Evolutionary conservation across 805 yeast genomes (phyloP).

Genomic region (Metschnikowia kofuensis): DNA sequence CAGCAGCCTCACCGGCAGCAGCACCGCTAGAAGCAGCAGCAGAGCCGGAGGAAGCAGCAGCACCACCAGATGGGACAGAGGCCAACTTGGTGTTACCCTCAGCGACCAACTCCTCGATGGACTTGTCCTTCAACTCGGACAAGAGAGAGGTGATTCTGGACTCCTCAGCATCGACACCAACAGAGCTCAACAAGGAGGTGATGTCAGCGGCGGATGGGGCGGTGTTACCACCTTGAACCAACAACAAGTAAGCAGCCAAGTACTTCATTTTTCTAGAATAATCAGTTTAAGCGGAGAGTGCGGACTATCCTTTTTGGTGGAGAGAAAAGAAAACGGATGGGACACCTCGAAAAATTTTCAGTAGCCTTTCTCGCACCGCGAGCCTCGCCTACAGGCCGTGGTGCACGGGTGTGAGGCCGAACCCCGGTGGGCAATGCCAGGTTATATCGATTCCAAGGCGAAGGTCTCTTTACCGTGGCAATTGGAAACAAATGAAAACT

Average conservation of each 20-base stretch:
- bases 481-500: too few relatives aligned
- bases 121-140: conserved; percentile 89
- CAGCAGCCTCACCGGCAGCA: conserved; percentile 72
- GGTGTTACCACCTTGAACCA: conserved; percentile 95
- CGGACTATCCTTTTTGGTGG: conserved; percentile 75
- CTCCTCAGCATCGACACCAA: conserved; percentile 94
- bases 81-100: conserved; percentile 96
- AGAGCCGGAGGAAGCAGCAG: conserved; percentile 78
- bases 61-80: conserved; percentile 97
- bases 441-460: too few relatives aligned
- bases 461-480: too few relatives aligned
- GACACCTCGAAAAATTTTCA: conserved; percentile 8
- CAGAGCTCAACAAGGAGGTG: conserved; percentile 84
- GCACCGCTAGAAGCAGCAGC: conserved; percentile 65
- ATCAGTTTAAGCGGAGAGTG: conserved; percentile 71
- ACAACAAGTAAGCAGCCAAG: conserved; percentile 98
- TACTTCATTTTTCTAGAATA: conserved; percentile 83
- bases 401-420: conserved; percentile 13
- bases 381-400: neutral
- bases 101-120: conserved; percentile 83
- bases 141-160: conserved; percentile 78
- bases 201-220: conserved; percentile 92
- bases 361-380: neutral
- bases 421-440: too few relatives aligned
- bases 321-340: neutral